Evolutionary conservation across 2,329 filamentous ascomycete species (phyloP), one percentile per base, ranked within the genome.

Genomic region (Alternaria triticimaculans): DNA sequence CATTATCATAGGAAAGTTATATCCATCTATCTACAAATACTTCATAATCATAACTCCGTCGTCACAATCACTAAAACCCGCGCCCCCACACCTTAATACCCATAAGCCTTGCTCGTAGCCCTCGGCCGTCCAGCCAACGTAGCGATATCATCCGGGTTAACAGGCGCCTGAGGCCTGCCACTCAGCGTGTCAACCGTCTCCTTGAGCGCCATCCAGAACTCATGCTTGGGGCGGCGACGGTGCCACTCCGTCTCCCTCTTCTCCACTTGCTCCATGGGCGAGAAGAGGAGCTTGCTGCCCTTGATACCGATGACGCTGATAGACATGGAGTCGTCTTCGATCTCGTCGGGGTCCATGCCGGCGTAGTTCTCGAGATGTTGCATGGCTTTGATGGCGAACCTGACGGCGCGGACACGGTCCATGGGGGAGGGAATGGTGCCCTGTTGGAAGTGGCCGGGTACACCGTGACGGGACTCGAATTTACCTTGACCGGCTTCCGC

Each of bases 361-460:
- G 89, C 89, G 74, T 90, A 97, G 21, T 82, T 81, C 82, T 99
- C 96, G 5, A 99, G 85, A 77, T 97, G 94, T 83, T 97, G 90
- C 77, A 98, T 92, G 78, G 93, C 97, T 83, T 94, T 95, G 81
- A 98, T 96, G 10, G 94, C 93, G 75, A 99, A 90, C 55, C 96
- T 88, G 23, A 97, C 92, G 2, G 96, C 95, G 50, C 96, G 90
- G 74, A 95, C 94, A 59, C 96, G 91, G 82, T 99, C 96, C 94
- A 99, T 98, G 7, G 96, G 90, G 3, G 93, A 96, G 0, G 96
- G 96, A 1, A 68, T 77, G 5, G 75, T 77, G 5, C 75, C 75
- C 46, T 76, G 74, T 63, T 76, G 75, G 69, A 78, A 78, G 54
- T 95, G 77, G 6, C 77, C 76, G 7, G 78, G 77, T 2, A 80